These are phyloP conservation scores for Mikania micrantha DNA, from an alignment of 129 eudicot species.

Conservation along the genomic window DNA sequence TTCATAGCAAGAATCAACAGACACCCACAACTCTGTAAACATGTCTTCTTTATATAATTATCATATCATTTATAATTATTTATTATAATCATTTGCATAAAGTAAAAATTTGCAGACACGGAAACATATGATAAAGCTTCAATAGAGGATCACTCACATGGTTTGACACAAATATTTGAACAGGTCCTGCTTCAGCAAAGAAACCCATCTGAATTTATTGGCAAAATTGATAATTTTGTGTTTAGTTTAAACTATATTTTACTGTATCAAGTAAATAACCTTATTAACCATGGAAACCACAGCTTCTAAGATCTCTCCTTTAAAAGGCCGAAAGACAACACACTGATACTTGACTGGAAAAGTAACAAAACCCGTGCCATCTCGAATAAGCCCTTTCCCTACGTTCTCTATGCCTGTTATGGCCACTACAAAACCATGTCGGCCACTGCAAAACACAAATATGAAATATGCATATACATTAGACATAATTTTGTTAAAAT, in stretches of 20 bases:
- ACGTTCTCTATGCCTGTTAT: conserved; percentile 80
- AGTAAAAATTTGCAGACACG: neutral
- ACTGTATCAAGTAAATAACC: conserved; percentile 30
- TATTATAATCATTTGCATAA: neutral
- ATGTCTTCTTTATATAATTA: neutral
- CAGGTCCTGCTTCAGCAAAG: conserved; percentile 96
- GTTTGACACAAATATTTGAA: conserved; percentile 85
- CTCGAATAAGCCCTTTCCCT: conserved; percentile 87
- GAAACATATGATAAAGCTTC: neutral
- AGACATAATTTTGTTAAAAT: neutral
- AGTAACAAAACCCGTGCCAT: conserved; percentile 91
- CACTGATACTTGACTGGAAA: conserved; percentile 89
- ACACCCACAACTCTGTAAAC: neutral
- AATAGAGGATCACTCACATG: conserved; percentile 47
- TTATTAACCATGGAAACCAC: conserved; percentile 97
- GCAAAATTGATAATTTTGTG: neutral
- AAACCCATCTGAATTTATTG: conserved; percentile 79
- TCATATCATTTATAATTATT: neutral
- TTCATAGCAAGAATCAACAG: neutral
- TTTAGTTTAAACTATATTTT: neutral
- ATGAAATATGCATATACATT: too few relatives aligned
- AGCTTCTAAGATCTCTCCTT: conserved; percentile 95
- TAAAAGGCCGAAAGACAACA: conserved; percentile 89
- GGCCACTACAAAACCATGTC: conserved; percentile 96
- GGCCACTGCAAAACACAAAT: conserved; percentile 44